Percentiles rank a stretch among this genome's conserved stretches.
Conservation (phyloP, 257 asterid species). For the Ehretia macrophylla region DNA sequence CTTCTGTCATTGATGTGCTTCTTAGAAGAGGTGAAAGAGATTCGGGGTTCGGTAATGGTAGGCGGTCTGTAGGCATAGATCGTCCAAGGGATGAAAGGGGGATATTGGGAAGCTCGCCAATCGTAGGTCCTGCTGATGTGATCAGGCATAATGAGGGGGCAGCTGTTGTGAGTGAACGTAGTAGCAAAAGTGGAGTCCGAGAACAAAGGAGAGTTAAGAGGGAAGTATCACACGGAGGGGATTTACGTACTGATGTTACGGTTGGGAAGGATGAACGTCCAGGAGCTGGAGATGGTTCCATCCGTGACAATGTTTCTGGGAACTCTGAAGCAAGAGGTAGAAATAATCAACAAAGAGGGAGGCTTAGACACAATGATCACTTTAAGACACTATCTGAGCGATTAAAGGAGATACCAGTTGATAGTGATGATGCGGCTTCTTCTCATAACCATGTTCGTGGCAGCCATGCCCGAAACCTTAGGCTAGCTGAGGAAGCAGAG, state of each 20-base stretch:
- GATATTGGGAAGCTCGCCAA: slow-evolving; percentile 46
- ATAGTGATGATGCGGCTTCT: slow-evolving; percentile 59
- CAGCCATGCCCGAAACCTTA: slow-evolving; percentile 29
- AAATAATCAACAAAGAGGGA: slow-evolving; percentile 27
- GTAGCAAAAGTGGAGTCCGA: slow-evolving; percentile 38
- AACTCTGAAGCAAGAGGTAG: slow-evolving; percentile 39
- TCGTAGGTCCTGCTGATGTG: slow-evolving; percentile 20
- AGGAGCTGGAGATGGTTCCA: slow-evolving; percentile 25
- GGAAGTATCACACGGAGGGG: slow-evolving; percentile 41
- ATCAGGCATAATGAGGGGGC: slow-evolving; percentile 29
- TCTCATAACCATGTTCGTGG: slow-evolving; percentile 37
- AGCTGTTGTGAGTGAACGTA: slow-evolving; percentile 25
- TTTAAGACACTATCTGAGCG: slow-evolving; percentile 57
- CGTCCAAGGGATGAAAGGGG: slow-evolving; percentile 29
- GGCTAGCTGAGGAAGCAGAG: slow-evolving; percentile 34
- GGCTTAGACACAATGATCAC: slow-evolving; percentile 31
- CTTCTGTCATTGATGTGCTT: slow-evolving; percentile 42
- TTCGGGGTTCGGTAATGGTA: slow-evolving; percentile 35
- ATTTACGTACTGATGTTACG: slow-evolving; percentile 28
- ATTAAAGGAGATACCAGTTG: slow-evolving; percentile 43
- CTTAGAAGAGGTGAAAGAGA: slow-evolving; percentile 39
- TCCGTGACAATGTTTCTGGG: slow-evolving; percentile 30
- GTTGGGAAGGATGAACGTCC: slow-evolving; percentile 25
- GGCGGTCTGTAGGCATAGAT: slow-evolving; percentile 51
- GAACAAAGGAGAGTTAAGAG: slow-evolving; percentile 40